Evolutionary conservation across 2,329 filamentous ascomycete genomes (phyloP), one percentile per base, ranked within the genome.

Genomic region (Sporothrix pseudoabietina): DNA sequence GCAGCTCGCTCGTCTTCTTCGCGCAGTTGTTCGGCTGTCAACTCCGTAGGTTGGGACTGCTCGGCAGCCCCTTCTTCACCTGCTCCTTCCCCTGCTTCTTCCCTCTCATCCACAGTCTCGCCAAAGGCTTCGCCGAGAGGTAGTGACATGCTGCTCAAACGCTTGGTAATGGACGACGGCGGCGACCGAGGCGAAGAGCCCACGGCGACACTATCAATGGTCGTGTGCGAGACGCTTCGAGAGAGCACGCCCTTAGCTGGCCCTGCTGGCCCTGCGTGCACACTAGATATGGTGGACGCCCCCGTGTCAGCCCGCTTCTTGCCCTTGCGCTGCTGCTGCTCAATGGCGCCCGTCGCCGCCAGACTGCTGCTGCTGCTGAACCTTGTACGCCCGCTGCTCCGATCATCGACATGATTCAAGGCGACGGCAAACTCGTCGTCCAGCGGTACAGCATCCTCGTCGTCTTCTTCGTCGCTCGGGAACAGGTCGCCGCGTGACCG

Each of bases 391-490:
- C 87, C 88, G 78, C 91, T 94, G 77, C 90, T 91, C 63, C 88
- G 87, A 78, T 96, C 94, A n/a, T 96, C 94, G 76, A 91, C 89
- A 71, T 92, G 88, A 74, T 94, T 91, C 75, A 98, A 85, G 3
- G 90, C 89, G 80, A 97, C 90, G 2, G 94, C 93, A 77, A 98
- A 97, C 79, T 98, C 94, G 79, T 98, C 95, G 78, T 95, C 93
- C 22, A 98, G 83, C 14, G 94, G 93, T n/a, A 97, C 89, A 0
- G 95, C 95, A 81, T 98, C 95, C 80, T 97, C 94, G 76, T 97
- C 94, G 71, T 94, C 94, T 78, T 91, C 89, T 65, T 87, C 89
- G 75, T 97, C 94, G 78, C 94, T 97, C 0, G 94, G 94, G 77
- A 98, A 96, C 14, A 98, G 84, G 82, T 98, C 95, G 1, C 94